Conservation (phyloP, 1,139 yeast species). For the Yamadazyma atmosphaerica region DNA sequence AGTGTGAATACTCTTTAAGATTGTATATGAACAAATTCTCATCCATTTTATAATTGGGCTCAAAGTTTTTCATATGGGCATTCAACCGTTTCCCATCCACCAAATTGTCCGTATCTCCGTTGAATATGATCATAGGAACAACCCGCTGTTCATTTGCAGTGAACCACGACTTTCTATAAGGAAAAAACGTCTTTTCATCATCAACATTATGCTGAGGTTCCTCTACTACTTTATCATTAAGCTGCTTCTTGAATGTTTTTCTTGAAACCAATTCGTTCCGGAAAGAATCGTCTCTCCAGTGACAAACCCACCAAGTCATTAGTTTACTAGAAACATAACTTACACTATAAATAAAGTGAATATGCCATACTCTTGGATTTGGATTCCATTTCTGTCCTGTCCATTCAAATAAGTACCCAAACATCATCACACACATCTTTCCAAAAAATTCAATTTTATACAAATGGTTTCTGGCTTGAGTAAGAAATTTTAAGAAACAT, state of each 20-base stretch:
- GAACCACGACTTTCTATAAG: slow-evolving; percentile 59
- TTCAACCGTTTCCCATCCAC: slow-evolving; percentile 64
- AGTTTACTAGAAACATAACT: slow-evolving; percentile 74
- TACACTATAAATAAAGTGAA: slow-evolving; percentile 86
- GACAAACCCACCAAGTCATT: slow-evolving; percentile 88
- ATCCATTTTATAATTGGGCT: slow-evolving; percentile 42
- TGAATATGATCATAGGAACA: slow-evolving; percentile 57
- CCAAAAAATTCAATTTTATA: slow-evolving; percentile 56
- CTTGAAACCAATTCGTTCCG: slow-evolving; percentile 38
- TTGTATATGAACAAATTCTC: slow-evolving; percentile 36
- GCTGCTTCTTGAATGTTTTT: slow-evolving; percentile 31
- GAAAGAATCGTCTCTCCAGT: slow-evolving; percentile 43
- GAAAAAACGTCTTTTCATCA: slow-evolving; percentile 55
- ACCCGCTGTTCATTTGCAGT: slow-evolving; percentile 17
- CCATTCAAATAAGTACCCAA: slow-evolving; percentile 87
- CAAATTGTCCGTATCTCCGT: slow-evolving; percentile 62
- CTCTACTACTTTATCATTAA: slow-evolving; percentile 21
- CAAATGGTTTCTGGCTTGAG: slow-evolving; percentile 45
- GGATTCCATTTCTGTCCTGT: slow-evolving; percentile 68
- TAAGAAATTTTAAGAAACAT: slow-evolving; percentile 61
- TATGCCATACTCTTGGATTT: slow-evolving; percentile 58
- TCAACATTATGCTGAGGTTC: slow-evolving; percentile 23
- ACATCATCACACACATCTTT: slow-evolving; percentile 69
- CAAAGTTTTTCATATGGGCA: slow-evolving; percentile 52
- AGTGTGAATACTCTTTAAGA: slow-evolving; percentile 51